Conservation (phyloP, 2,329 filamentous ascomycete genomes). For the Pyrenophora seminiperda region DNA sequence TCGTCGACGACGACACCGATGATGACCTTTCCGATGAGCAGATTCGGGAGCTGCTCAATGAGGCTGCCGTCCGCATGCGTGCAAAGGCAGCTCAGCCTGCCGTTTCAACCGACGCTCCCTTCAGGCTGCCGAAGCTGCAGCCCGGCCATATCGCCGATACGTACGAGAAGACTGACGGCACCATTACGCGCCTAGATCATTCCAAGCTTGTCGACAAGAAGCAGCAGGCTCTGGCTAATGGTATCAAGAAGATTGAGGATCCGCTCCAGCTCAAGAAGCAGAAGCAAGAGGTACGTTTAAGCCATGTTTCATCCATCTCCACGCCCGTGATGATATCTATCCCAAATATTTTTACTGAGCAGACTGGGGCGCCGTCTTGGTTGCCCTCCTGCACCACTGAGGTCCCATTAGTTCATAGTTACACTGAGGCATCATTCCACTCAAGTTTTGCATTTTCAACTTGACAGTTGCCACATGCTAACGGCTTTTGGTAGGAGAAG, state of each 20-base stretch:
- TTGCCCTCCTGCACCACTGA: slow-evolving; percentile 73
- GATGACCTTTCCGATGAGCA: slow-evolving; percentile 66
- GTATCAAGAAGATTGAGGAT: slow-evolving; percentile 60
- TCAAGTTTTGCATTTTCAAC: slow-evolving; percentile 11
- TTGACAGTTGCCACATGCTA: slow-evolving; percentile 18
- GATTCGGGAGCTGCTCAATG: slow-evolving; percentile 65
- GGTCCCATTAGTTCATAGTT: slow-evolving; percentile 72
- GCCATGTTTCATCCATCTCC: background rate
- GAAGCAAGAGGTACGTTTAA: slow-evolving; percentile 57
- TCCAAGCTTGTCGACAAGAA: slow-evolving; percentile 56
- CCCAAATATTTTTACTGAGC: slow-evolving; percentile 72
- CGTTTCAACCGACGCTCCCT: slow-evolving; percentile 34
- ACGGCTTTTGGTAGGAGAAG: slow-evolving; percentile 54
- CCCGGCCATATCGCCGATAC: slow-evolving; percentile 56
- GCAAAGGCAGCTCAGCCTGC: slow-evolving; percentile 46
- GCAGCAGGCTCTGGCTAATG: slow-evolving; percentile 54
- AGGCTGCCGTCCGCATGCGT: slow-evolving; percentile 65
- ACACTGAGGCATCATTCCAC: slow-evolving; percentile 63
- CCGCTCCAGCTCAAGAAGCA: slow-evolving; percentile 54
- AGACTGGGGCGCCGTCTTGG: slow-evolving; percentile 80
- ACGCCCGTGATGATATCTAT: slow-evolving; percentile 75
- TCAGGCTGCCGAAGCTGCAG: slow-evolving; percentile 59
- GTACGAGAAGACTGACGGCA: slow-evolving; percentile 60
- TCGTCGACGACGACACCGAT: slow-evolving; percentile 42
- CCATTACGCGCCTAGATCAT: slow-evolving; percentile 60